phyloP scores from a whole-genome alignment of 495 filamentous ascomycete genomes.

The Tuber magnatum region DNA sequence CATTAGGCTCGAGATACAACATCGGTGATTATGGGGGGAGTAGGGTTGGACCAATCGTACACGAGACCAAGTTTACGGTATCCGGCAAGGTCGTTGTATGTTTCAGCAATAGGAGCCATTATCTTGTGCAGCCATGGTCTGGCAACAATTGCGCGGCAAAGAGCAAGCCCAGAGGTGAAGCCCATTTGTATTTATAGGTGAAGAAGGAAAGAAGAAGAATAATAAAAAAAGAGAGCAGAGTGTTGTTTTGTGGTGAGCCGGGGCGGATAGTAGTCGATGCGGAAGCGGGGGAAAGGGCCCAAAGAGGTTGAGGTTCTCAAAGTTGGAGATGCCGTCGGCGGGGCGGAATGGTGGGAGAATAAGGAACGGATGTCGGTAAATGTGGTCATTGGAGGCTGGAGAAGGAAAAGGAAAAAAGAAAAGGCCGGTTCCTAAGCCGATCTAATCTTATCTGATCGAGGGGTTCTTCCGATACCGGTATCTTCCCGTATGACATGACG shows the following conservation, averaged over 20 bases:
- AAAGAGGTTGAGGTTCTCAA: not conserved
- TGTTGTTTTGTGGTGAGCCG: not conserved
- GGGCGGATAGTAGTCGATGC: not conserved
- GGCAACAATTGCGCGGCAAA: constrained; percentile 50
- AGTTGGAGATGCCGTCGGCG: not conserved
- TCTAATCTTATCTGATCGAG: constrained; percentile 1
- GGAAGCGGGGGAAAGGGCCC: not conserved
- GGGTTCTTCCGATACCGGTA: not conserved
- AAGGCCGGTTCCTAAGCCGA: not conserved
- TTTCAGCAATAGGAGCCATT: constrained; percentile 69
- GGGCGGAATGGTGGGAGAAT: not conserved
- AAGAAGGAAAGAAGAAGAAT: not conserved
- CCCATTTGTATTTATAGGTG: not conserved
- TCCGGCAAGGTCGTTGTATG: constrained; percentile 78
- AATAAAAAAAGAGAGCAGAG: not conserved
- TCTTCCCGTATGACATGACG: not conserved
- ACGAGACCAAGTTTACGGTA: constrained; percentile 88
- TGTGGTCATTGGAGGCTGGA: not conserved
- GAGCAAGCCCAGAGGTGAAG: not conserved
- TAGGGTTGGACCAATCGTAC: constrained; percentile 49
- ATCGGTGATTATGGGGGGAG: not conserved
- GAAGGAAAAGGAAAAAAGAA: not conserved
- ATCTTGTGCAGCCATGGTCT: constrained; percentile 75
- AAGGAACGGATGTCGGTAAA: not conserved
- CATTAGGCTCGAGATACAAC: not conserved